These are phyloP conservation scores for Aspergillus candidus DNA, from an alignment of 2,329 filamentous ascomycete species.

Conservation along the genomic window DNA sequence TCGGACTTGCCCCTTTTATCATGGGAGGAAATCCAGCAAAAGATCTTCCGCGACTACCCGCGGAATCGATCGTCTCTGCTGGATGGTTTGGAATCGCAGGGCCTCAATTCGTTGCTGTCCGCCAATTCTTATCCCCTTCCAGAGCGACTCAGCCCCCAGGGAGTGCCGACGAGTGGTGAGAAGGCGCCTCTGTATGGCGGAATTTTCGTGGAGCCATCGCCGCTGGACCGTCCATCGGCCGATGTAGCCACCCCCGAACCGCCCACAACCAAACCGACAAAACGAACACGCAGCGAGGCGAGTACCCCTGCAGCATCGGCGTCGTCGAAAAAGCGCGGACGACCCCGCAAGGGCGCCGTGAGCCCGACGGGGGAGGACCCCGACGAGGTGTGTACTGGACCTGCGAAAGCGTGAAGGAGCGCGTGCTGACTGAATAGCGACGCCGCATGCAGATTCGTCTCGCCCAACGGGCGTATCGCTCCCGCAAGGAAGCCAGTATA, in stretches of 20 bases:
- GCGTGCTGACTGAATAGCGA: slow-evolving; percentile 9
- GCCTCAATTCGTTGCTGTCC: too few species aligned
- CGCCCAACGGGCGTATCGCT: slow-evolving; percentile 23
- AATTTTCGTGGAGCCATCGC: too few species aligned
- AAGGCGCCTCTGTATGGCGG: not conserved
- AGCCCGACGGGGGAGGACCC: slow-evolving; percentile 9
- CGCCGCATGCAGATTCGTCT: slow-evolving; percentile 22
- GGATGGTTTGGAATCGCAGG: not conserved
- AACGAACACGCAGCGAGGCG: not conserved
- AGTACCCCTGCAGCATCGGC: not conserved
- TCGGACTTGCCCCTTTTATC: not conserved
- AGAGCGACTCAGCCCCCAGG: too few species aligned
- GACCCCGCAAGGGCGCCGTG: slow-evolving; percentile 13
- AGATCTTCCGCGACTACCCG: not conserved
- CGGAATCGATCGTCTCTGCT: not conserved
- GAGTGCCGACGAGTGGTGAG: not conserved
- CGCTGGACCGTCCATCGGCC: too few species aligned
- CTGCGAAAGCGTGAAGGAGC: too few species aligned
- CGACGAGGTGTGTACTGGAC: slow-evolving; percentile 13
- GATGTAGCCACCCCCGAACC: not conserved
- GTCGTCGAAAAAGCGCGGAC: slow-evolving; percentile 14
- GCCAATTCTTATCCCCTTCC: too few species aligned
- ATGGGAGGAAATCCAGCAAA: not conserved
- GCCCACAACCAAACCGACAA: not conserved
- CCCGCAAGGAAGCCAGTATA: slow-evolving; percentile 19